These are phyloP conservation scores for Exophiala viscosa DNA, from an alignment of 2,329 filamentous ascomycete species.

Conservation along the genomic window DNA sequence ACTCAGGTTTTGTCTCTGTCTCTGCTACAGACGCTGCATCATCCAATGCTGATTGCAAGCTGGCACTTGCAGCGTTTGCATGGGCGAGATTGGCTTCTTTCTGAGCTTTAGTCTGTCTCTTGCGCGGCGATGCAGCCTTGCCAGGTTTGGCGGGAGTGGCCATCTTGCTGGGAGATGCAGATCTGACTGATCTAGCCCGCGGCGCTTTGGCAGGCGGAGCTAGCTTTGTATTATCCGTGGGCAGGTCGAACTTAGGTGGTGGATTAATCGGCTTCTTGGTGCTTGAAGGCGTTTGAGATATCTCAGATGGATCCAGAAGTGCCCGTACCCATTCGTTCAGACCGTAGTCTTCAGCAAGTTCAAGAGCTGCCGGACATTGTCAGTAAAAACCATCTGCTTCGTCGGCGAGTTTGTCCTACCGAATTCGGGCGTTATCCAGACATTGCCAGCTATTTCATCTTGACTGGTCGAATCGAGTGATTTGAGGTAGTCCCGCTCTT, in stretches of 20 bases:
- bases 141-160: conserved; percentile 23
- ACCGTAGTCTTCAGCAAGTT: conserved; percentile 79
- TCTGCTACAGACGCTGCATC: conserved; percentile 36
- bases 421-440: conserved; percentile 83
- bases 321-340: conserved; percentile 85
- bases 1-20: conserved; percentile 25
- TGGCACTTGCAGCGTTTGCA: conserved; percentile 47
- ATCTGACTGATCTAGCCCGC: conserved; percentile 54
- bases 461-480: conserved; percentile 70
- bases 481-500: conserved; percentile 73
- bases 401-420: conserved; percentile 44
- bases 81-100: conserved; percentile 50
- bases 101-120: conserved; percentile 47
- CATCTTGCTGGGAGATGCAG: conserved; percentile 52
- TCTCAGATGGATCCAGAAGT: conserved; percentile 83
- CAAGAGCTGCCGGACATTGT: conserved; percentile 59
- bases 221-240: conserved; percentile 41
- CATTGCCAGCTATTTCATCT: conserved; percentile 92
- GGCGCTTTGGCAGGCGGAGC: conserved; percentile 24
- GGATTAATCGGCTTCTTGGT: conserved; percentile 72
- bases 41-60: conserved; percentile 47
- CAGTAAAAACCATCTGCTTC: conserved; percentile 18
- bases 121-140: conserved; percentile 50
- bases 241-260: conserved; percentile 72
- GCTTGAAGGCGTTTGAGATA: conserved; percentile 62